phyloP scores from a whole-genome alignment of 805 yeast genomes.

The Brettanomyces naardenensis region DNA sequence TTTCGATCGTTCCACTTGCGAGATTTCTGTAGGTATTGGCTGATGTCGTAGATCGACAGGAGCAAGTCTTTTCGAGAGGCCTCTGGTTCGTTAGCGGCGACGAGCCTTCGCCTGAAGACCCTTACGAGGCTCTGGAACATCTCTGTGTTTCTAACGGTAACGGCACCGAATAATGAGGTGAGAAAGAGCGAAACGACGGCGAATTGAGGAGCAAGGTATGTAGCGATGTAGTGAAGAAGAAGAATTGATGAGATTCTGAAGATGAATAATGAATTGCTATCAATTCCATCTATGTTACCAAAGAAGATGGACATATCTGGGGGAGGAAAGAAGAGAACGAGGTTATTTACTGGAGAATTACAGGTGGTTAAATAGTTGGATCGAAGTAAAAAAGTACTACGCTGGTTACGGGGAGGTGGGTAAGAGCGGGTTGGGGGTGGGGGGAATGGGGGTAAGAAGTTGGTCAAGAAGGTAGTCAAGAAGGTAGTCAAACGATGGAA shows the following conservation, averaged over 20 bases:
- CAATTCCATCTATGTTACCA: too few species aligned
- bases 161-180: slow-evolving; percentile 19
- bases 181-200: slow-evolving; percentile 16
- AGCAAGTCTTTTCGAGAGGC: slow-evolving; percentile 22
- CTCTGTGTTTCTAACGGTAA: slow-evolving; percentile 19
- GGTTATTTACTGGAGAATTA: too few species aligned
- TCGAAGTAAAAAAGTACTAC: too few species aligned
- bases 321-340: too few species aligned
- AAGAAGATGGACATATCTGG: too few species aligned
- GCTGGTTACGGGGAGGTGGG: too few species aligned
- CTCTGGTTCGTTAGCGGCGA: slow-evolving; percentile 2
- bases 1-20: slow-evolving; percentile 38
- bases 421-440: too few species aligned
- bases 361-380: too few species aligned
- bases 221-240: slow-evolving; percentile 16
- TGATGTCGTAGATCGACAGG: slow-evolving; percentile 39
- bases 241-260: slow-evolving; percentile 23
- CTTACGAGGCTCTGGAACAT: slow-evolving; percentile 14
- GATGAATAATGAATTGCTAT: too few species aligned
- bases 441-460: too few species aligned
- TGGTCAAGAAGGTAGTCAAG: too few species aligned
- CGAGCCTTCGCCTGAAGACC: not conserved
- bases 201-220: slow-evolving; percentile 8
- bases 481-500: too few species aligned
- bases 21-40: slow-evolving; percentile 32